Evolutionary conservation across 257 asterid genomes (phyloP), one percentile per base, ranked within the genome.

Genomic region (Rhazya stricta): DNA sequence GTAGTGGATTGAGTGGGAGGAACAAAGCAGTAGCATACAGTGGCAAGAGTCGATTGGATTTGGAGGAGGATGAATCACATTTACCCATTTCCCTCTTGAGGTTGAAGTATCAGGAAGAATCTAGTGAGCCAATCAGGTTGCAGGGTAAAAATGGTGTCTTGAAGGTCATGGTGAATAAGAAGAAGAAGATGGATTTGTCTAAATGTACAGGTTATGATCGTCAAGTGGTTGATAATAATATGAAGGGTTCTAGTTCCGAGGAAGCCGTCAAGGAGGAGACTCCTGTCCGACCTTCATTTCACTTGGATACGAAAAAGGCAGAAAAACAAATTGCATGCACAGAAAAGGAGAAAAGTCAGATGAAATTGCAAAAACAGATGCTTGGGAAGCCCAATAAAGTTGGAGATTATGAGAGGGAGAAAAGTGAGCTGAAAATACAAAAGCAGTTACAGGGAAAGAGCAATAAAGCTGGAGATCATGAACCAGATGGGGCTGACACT

Each of bases 61-160:
- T 74, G 74, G 90, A 84, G 54, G 92, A 87, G 11, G 97, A 85
- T 67, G 96, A 86, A 76, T 74, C 83, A n/a, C 86, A 78, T 60
- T 73, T 80, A 78, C 92, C 96, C 8, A 79, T 79, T 81, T 88
- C 97, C 4, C 79, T 80, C 79, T 51, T 84, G 79, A 86, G 84
- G 82, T 78, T 82, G 80, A 91, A 90, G 83, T 78, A 80, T 81
- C 90, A 78, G 74, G 86, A 86, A 77, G 77, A 71, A 58, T 72
- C 84, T 37, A 81, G 84, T 46, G 89, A 89, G 81, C 87, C 96
- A 23, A 90, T 96, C 29, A 87, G 98, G 83, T 77, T 90, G 79
- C 98, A 96, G 87, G 97, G 99, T 61, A 96, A 96, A 86, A 96
- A 89, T 79, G 98, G 99, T 76, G 96, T 93, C 66, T 77, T 96